A percentile compares a stretch with the other conserved stretches of the same genome.
phyloP scores from a whole-genome alignment of 495 filamentous ascomycete species.

The Penicillium samsonianum region DNA sequence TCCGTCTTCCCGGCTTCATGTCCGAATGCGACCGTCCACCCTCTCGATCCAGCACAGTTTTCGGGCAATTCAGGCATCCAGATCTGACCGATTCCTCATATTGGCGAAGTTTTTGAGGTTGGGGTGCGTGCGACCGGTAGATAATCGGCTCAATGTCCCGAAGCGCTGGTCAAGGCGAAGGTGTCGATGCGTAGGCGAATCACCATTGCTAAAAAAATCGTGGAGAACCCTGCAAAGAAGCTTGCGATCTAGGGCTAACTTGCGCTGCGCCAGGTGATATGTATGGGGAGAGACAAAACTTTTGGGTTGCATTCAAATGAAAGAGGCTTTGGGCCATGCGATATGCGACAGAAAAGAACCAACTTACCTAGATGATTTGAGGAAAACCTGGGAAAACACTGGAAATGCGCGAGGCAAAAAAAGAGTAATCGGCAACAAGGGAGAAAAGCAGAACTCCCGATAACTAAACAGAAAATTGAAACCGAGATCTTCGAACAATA shows the following conservation, averaged over 20 bases:
- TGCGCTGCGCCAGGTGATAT: background rate
- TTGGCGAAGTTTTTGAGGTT: background rate
- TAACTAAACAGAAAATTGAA: constrained; percentile 36
- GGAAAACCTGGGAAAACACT: constrained; percentile 25
- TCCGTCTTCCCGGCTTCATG: constrained; percentile 22
- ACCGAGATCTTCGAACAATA: constrained; percentile 35
- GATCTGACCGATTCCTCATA: constrained; percentile 3
- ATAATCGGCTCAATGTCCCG: constrained; percentile 12
- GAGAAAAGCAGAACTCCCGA: constrained; percentile 34
- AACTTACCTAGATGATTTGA: constrained; percentile 27
- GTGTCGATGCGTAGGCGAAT: constrained; percentile 4
- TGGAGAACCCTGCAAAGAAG: constrained; percentile 1
- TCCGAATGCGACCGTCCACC: constrained; percentile 29
- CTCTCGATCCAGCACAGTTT: constrained; percentile 4
- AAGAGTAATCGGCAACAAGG: constrained; percentile 26
- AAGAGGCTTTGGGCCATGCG: constrained; percentile 20
- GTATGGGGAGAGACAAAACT: background rate
- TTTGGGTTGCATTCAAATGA: constrained; percentile 6
- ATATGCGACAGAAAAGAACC: constrained; percentile 1
- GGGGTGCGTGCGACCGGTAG: constrained; percentile 2
- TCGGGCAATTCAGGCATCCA: background rate
- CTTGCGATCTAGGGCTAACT: background rate
- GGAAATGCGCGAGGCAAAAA: constrained; percentile 35
- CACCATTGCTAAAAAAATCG: background rate
- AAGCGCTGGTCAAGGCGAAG: constrained; percentile 17